These are phyloP conservation scores for Apophysomyces ossiformis DNA, from an alignment of 371 early-diverging fungal genomes.

Conservation along the genomic window DNA sequence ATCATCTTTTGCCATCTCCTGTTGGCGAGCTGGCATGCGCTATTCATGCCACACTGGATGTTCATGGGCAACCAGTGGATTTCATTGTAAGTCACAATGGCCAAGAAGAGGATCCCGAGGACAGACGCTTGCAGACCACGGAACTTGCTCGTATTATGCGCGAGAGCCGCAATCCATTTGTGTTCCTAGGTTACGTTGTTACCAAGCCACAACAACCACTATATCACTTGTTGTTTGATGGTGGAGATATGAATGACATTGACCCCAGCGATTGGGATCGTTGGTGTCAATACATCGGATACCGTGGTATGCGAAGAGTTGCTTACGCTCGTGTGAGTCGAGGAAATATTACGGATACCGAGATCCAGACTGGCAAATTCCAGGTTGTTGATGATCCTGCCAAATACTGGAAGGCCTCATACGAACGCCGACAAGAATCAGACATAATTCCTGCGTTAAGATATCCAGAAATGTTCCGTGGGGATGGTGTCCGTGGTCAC, in stretches of 20 bases:
- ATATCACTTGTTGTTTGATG: constrained; percentile 69
- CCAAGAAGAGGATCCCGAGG: constrained; percentile 79
- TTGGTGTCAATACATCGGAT: constrained; percentile 88
- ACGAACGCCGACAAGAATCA: constrained; percentile 58
- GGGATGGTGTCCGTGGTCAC: constrained; percentile 74
- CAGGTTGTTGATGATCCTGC: constrained; percentile 61
- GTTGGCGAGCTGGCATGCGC: constrained; percentile 86
- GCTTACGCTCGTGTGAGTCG: constrained; percentile 82
- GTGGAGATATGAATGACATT: constrained; percentile 76
- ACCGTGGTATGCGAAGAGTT: constrained; percentile 75
- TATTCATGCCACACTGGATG: constrained; percentile 85
- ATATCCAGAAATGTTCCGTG: constrained; percentile 75
- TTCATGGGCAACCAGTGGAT: constrained; percentile 79
- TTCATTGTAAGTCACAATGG: constrained; percentile 88
- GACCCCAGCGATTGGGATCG: constrained; percentile 80
- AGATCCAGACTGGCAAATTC: constrained; percentile 86
- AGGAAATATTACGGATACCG: constrained; percentile 84
- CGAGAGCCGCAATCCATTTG: constrained; percentile 73
- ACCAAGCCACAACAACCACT: constrained; percentile 70
- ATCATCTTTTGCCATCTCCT: constrained; percentile 82
- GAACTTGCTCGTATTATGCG: constrained; percentile 80
- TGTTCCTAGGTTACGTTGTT: constrained; percentile 86
- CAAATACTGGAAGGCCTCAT: constrained; percentile 61
- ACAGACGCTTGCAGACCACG: constrained; percentile 79
- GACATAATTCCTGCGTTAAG: constrained; percentile 58